Base-by-base conservation (phyloP, 2,329 filamentous ascomycete genomes). In the Allantophomopsis cytisporea region DNA sequence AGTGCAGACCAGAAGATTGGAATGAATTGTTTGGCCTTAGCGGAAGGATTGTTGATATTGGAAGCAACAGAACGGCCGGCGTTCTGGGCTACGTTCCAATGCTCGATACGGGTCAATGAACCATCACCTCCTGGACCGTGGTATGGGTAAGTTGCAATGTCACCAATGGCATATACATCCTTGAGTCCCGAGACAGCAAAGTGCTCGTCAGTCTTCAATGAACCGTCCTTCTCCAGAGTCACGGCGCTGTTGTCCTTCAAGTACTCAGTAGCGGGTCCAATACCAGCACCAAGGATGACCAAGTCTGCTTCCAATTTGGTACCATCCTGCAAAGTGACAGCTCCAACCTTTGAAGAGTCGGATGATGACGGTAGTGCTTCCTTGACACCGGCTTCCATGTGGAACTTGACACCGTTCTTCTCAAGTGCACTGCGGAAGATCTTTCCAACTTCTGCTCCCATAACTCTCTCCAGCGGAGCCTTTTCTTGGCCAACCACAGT, bases 1-100 rank as follows among this genome's bases (percentile, higher is more conserved):
- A 98, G 65, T 0, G 91, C 91, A 1, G 86, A 94, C 91, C 91
- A 98, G 67, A 98, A 98, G 38, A 98, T 74, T 1, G 91, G 91
- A 42, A 91, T 89, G 60, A 94, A 95, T 2, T 74, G 67, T 50
- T 83, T 77, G 1, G 77, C 67, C 45, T 69, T 68, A 35, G 69
- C 58, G 7, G 69, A 60, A 0, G 80, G 72, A 51, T 81, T 68
- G 48, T 77, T 71, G 53, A 98, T 94, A 50, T 83, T 75, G 39
- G 69, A 68, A 2, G 87, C 91, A 1, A 82, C 89, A 17, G 73
- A 71, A 34, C 89, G 83, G 2, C 91, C 91, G 2, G 84, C 70
- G 54, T 96, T 95, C 55, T 96, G 91, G 4, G 91, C 91, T 2
- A 98, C 91, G 60, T 95, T 89, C 91, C 91, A 98, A 59, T 98